A percentile compares a stretch with the other conserved stretches of the same genome.
phyloP scores from a whole-genome alignment of 2,329 filamentous ascomycete species.

The Geoglossum cookeanum region DNA sequence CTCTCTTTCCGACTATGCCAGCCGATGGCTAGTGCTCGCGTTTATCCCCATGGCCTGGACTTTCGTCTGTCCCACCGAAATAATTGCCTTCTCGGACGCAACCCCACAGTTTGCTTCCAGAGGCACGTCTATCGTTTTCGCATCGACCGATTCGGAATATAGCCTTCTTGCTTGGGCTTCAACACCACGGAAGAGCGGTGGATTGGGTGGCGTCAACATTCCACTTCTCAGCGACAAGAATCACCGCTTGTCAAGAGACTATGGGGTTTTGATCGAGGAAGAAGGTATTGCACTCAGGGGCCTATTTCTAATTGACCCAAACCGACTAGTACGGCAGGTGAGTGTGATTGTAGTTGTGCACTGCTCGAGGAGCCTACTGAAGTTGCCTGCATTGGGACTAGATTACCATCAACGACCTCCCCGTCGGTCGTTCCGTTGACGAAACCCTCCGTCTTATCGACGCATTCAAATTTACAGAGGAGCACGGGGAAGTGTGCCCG shows the following conservation, averaged over 20 bases:
- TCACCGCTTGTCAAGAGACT: constrained; percentile 38
- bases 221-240: constrained; percentile 44
- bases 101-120: constrained; percentile 39
- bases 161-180: constrained; percentile 38
- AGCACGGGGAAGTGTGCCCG: constrained; percentile 24
- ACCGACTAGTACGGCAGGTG: constrained; percentile 34
- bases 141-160: constrained; percentile 43
- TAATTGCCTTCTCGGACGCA: constrained; percentile 44
- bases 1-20: constrained; percentile 18
- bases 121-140: constrained; percentile 39
- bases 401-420: constrained; percentile 47
- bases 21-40: constrained; percentile 39
- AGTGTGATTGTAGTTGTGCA: constrained; percentile 7
- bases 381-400: too few species aligned
- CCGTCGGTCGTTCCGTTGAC: constrained; percentile 44
- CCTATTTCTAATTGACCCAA: constrained; percentile 47
- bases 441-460: constrained; percentile 39
- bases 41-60: constrained; percentile 52
- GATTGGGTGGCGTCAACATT: constrained; percentile 40
- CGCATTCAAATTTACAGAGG: constrained; percentile 28
- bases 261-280: constrained; percentile 44
- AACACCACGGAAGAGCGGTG: constrained; percentile 39
- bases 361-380: too few species aligned
- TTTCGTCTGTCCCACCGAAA: constrained; percentile 47
- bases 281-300: constrained; percentile 43